Percentiles rank a stretch among this genome's conserved stretches.
Evolutionary conservation across 1,139 yeast species (phyloP).

Genomic region (Magnusiomyces magnusii): DNA sequence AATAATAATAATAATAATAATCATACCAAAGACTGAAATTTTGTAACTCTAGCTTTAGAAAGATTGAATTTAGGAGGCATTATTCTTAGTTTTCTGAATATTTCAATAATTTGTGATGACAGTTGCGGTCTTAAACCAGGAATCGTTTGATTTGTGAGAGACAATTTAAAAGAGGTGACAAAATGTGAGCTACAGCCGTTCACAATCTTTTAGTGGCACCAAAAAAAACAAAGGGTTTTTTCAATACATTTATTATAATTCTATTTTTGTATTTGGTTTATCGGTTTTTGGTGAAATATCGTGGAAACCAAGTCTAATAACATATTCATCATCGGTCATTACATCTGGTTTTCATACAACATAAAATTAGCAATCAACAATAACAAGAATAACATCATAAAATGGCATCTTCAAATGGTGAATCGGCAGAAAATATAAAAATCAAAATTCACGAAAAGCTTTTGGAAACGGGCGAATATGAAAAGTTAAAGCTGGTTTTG

Average conservation of each 20-base stretch:
- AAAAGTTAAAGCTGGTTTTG: constrained; percentile 37
- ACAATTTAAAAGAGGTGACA: too few species aligned
- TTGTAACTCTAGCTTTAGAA: constrained; percentile 32
- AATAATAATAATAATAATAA: too few species aligned
- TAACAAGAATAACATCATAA: not conserved
- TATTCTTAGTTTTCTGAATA: too few species aligned
- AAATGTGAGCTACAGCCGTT: too few species aligned
- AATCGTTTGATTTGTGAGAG: not conserved
- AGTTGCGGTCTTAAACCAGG: not conserved
- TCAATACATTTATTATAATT: too few species aligned
- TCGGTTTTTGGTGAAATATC: not conserved
- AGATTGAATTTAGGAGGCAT: constrained; percentile 19
- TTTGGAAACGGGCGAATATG: constrained; percentile 74
- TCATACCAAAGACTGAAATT: constrained; percentile 29
- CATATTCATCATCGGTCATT: too few species aligned
- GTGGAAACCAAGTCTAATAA: not conserved
- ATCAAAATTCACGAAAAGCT: constrained; percentile 62
- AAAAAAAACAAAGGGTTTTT: not conserved
- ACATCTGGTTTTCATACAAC: too few species aligned
- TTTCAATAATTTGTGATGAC: not conserved
- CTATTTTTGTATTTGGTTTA: too few species aligned
- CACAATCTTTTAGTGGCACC: not conserved
- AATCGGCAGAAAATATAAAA: constrained; percentile 42
- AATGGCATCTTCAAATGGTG: not conserved
- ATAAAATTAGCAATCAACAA: too few species aligned